Evolutionary conservation across 75 land plant genomes (phyloP), one percentile per base, ranked within the genome.

Genomic region (Pinus albicaulis): DNA sequence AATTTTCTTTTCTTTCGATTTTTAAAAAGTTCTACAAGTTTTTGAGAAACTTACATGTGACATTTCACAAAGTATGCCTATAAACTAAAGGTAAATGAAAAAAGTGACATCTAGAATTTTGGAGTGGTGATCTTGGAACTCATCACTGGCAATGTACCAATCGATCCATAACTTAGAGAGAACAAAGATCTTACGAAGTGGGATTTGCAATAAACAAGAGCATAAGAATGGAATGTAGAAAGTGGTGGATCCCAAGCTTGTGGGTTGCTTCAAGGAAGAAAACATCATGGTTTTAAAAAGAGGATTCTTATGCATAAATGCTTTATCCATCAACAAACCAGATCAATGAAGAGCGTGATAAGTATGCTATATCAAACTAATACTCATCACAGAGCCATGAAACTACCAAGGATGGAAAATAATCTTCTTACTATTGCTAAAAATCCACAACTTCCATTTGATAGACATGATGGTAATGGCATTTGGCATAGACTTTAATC

Each of bases 241-340:
- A 58, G 85, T 92, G 34, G 59, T 92, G 13, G 95, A 92, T 76
- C 81, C 93, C 57, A 86, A 83, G 34, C 83, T 90, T 8, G 82
- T 58, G 23, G 60, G 74, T 15, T 76, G 79, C 68, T 82, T 72
- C 80, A 86, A 86, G 23, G 91, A 87, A 55, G 92, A 91, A 73
- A 86, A 90, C 69, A 73, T 72, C 80, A 81, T 76, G 77, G 87
- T 92, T 52, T 80, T 92, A 7, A 76, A 84, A 59, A 82, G 88
- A 72, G 92, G 84, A 12, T 73, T 90, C 11, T 82, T 84, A 55
- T 92, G 92, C 86, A 90, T 92, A 4, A 88, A 83, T 58, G 82
- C 91, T 3, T 86, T 90, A 0, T 92, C 95, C 8, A 85, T 87
- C 53, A 85, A 88, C 78, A 83, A 92, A 31, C 95, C 95, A 28